Evolutionary conservation across 176 grass and related monocot genomes (phyloP).

Genomic region (Typha latifolia): DNA sequence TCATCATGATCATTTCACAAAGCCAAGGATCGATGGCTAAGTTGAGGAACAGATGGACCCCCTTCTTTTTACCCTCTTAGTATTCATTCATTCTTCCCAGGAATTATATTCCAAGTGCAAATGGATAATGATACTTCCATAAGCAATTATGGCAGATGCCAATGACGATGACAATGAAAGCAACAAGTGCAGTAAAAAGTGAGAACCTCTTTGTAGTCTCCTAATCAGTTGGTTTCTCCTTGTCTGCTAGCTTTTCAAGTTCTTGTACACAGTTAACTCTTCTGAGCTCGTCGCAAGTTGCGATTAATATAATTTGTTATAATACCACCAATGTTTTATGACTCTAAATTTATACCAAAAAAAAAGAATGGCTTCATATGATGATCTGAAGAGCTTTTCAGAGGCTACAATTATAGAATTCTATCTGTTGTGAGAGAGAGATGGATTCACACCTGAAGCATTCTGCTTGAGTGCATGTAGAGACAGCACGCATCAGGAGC

Average conservation of each 20-base stretch:
- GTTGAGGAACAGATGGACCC: conserved; percentile 15
- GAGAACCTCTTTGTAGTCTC: neutral
- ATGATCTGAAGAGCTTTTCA: neutral
- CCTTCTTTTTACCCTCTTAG: neutral
- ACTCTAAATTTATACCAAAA: no score
- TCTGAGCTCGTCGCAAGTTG: no score
- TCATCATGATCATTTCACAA: conserved; percentile 19
- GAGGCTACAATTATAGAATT: neutral
- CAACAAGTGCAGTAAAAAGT: conserved; percentile 36
- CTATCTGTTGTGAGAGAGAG: neutral
- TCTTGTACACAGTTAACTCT: no score
- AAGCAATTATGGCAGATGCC: conserved; percentile 36
- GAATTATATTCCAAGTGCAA: conserved; percentile 12
- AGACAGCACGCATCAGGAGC: conserved; percentile 10
- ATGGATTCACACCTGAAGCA: neutral
- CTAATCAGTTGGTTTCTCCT: neutral
- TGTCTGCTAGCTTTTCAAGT: no score
- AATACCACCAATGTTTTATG: no score
- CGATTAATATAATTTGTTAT: no score
- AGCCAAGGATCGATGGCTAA: neutral
- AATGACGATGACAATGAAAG: conserved; percentile 48
- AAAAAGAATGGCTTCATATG: neutral
- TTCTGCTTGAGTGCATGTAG: conserved; percentile 10
- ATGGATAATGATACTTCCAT: conserved; percentile 30
- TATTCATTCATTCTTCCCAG: conserved; percentile 6